phyloP scores from a whole-genome alignment of 2,329 filamentous ascomycete species.

The Exserohilum turcica region DNA sequence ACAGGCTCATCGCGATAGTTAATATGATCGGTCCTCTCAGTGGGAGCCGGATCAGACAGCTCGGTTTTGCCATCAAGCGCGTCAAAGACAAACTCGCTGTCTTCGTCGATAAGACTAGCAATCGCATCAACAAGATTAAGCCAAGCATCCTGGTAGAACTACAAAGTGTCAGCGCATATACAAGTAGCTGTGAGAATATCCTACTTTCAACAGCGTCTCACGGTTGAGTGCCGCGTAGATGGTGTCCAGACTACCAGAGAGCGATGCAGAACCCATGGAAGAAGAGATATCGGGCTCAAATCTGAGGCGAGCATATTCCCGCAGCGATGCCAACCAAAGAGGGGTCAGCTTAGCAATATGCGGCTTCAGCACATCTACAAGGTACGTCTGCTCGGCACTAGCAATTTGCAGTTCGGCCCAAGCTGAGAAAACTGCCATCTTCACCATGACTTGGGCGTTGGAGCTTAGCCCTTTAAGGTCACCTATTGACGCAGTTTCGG shows the following conservation, averaged over 20 bases:
- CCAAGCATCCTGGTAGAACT: conserved; percentile 98
- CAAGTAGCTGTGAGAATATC: neutral
- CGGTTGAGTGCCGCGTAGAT: conserved; percentile 94
- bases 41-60: conserved; percentile 42
- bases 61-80: conserved; percentile 82
- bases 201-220: conserved; percentile 79
- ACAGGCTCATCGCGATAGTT: conserved; percentile 98
- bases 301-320: conserved; percentile 88
- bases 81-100: conserved; percentile 97
- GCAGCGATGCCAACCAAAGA: conserved; percentile 88
- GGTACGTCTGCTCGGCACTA: conserved; percentile 87
- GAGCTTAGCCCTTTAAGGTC: conserved; percentile 91
- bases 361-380: conserved; percentile 85
- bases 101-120: conserved; percentile 94
- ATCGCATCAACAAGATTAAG: conserved; percentile 96
- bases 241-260: conserved; percentile 85
- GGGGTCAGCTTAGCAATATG: conserved; percentile 90
- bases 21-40: conserved; percentile 72
- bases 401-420: conserved; percentile 98
- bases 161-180: conserved; percentile 13
- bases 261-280: conserved; percentile 77
- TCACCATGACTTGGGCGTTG: conserved; percentile 98
- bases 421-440: conserved; percentile 93
- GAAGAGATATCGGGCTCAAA: conserved; percentile 98
- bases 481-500: conserved; percentile 83